Evolutionary conservation across 2,329 filamentous ascomycete species (phyloP).

Genomic region (Sporothrix globosa): DNA sequence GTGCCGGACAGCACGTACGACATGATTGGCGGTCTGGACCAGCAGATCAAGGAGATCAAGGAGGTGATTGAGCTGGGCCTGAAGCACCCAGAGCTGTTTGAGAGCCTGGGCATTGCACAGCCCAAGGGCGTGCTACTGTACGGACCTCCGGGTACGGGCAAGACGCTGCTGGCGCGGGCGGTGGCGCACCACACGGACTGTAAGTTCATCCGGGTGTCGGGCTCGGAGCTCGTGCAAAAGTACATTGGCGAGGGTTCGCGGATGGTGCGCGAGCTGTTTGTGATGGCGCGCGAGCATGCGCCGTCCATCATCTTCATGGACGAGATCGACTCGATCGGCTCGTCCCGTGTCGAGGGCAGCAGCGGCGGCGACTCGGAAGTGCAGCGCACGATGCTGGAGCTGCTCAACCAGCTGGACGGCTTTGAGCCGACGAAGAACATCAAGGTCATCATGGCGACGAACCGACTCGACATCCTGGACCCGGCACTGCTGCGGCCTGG

Average conservation of each 20-base stretch:
- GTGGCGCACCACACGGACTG: slow-evolving; percentile 98
- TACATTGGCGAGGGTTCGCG: slow-evolving; percentile 98
- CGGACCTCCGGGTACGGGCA: slow-evolving; percentile 94
- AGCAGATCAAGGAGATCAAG: slow-evolving; percentile 99
- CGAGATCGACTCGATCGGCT: slow-evolving; percentile 98
- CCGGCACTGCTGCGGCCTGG: slow-evolving; percentile 93
- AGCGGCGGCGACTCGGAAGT: slow-evolving; percentile 97
- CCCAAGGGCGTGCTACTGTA: slow-evolving; percentile 97
- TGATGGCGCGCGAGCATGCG: slow-evolving; percentile 98
- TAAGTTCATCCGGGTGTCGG: slow-evolving; percentile 97
- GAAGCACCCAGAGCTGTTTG: slow-evolving; percentile 97
- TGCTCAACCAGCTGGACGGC: slow-evolving; percentile 96
- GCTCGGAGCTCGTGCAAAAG: slow-evolving; percentile 96
- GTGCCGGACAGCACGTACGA: slow-evolving; percentile 99
- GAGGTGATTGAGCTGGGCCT: slow-evolving; percentile 98
- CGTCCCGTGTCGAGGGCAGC: slow-evolving; percentile 92
- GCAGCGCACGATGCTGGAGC: slow-evolving; percentile 96
- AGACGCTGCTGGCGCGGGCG: slow-evolving; percentile 91
- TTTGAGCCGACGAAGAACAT: slow-evolving; percentile 99
- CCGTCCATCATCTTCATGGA: slow-evolving; percentile 99
- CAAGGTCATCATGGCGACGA: slow-evolving; percentile 99
- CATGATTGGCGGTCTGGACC: slow-evolving; percentile 98
- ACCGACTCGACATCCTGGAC: slow-evolving; percentile 95
- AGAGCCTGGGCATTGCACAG: slow-evolving; percentile 97
- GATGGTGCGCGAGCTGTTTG: slow-evolving; percentile 98